phyloP scores from a whole-genome alignment of 2,329 filamentous ascomycete species.

The Lasiodiplodia sp. region DNA sequence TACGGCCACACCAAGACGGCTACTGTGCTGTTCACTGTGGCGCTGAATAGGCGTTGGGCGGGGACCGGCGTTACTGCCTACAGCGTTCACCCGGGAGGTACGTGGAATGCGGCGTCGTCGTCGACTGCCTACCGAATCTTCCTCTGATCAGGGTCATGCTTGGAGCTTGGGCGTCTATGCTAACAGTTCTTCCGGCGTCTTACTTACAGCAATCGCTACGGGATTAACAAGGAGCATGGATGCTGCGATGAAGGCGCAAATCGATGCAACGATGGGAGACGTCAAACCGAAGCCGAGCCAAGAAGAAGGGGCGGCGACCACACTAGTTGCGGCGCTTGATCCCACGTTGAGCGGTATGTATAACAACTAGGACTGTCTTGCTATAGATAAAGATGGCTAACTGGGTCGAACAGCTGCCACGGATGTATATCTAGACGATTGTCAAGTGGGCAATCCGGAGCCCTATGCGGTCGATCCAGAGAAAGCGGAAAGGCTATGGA shows the following conservation, averaged over 20 bases:
- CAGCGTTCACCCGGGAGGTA: constrained; percentile 41
- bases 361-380: neutral
- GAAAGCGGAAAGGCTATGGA: constrained; percentile 41
- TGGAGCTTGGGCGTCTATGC: too few species aligned
- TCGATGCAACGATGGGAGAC: neutral
- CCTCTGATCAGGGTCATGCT: too few species aligned
- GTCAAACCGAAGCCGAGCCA: constrained; percentile 33
- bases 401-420: constrained; percentile 31
- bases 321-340: constrained; percentile 43
- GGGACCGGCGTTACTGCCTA: constrained; percentile 37
- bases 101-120: neutral
- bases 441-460: constrained; percentile 35
- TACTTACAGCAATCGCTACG: neutral
- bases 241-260: neutral
- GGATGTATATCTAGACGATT: constrained; percentile 40
- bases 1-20: constrained; percentile 39
- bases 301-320: constrained; percentile 42
- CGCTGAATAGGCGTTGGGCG: constrained; percentile 37
- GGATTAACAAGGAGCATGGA: neutral
- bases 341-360: constrained; percentile 34
- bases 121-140: too few species aligned
- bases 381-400: too few species aligned
- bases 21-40: constrained; percentile 39
- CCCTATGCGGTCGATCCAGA: constrained; percentile 35
- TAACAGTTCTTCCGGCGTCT: neutral